Percentiles rank a stretch among this genome's conserved stretches.
Conservation (phyloP, 495 filamentous ascomycete genomes). For the Tuber borchii region DNA sequence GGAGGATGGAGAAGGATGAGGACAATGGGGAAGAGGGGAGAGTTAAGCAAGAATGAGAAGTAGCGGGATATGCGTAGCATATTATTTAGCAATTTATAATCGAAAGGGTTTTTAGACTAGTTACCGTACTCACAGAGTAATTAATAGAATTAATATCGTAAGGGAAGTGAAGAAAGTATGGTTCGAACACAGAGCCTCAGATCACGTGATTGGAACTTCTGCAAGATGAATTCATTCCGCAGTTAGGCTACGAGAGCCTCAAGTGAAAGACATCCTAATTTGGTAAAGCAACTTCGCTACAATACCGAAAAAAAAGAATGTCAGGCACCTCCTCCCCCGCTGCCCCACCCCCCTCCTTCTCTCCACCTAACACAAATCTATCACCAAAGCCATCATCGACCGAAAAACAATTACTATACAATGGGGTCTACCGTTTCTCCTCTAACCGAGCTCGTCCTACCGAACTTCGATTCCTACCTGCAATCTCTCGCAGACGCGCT, state of each 20-base stretch:
- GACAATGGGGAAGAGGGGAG: constrained; percentile 7
- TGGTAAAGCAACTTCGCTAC: background rate
- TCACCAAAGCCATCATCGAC: background rate
- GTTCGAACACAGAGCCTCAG: background rate
- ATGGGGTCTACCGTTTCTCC: background rate
- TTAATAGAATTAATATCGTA: too few relatives aligned
- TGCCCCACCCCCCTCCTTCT: too few relatives aligned
- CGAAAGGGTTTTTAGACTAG: background rate
- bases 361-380: background rate
- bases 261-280: background rate
- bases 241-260: too few relatives aligned
- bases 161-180: background rate
- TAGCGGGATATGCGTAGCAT: background rate
- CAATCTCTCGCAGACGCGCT: background rate
- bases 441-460: background rate
- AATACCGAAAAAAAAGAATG: background rate
- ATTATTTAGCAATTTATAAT: background rate
- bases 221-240: background rate
- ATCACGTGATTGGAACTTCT: background rate
- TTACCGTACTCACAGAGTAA: background rate
- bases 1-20: constrained; percentile 3
- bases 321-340: background rate
- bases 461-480: background rate
- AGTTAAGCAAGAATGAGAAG: constrained; percentile 2
- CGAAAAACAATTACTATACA: background rate